Conservation (phyloP, 345 rosid species). For the Stellera chamaejasme region DNA sequence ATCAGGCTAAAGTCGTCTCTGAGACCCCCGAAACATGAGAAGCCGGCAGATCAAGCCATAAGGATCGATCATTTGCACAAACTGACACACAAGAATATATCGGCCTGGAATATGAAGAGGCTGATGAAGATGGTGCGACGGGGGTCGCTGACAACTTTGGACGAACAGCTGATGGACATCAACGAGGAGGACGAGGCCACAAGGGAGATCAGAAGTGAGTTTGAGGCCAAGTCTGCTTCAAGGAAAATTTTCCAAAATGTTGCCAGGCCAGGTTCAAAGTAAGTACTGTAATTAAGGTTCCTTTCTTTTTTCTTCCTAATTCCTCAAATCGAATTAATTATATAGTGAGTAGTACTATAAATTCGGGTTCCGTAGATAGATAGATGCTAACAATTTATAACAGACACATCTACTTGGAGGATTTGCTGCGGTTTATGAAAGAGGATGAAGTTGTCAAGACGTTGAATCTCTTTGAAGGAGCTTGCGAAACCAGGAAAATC, state of each 20-base stretch:
- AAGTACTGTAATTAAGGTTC: neutral
- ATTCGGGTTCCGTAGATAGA: too few relatives aligned
- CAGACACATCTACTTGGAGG: constrained; percentile 63
- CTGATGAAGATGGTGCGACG: constrained; percentile 73
- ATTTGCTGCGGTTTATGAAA: constrained; percentile 67
- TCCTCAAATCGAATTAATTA: too few relatives aligned
- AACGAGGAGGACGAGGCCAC: constrained; percentile 48
- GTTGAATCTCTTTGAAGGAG: constrained; percentile 68
- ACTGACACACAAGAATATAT: constrained; percentile 63
- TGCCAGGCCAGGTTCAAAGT: constrained; percentile 54
- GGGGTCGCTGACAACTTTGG: constrained; percentile 68
- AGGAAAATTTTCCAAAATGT: constrained; percentile 78
- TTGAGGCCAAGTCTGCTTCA: constrained; percentile 83
- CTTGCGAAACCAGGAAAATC: constrained; percentile 45
- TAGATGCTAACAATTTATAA: neutral
- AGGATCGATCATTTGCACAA: constrained; percentile 58
- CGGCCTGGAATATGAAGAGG: constrained; percentile 99
- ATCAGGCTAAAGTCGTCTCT: constrained; percentile 16
- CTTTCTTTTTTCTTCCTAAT: too few relatives aligned
- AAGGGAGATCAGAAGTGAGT: constrained; percentile 56
- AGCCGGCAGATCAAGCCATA: constrained; percentile 27
- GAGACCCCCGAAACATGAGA: constrained; percentile 14
- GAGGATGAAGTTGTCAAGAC: constrained; percentile 76
- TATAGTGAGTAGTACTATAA: too few relatives aligned
- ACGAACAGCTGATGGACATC: constrained; percentile 50